Base-by-base conservation (phyloP, 768 basidiomycete species). In the Pleurotus tuber-regium region DNA sequence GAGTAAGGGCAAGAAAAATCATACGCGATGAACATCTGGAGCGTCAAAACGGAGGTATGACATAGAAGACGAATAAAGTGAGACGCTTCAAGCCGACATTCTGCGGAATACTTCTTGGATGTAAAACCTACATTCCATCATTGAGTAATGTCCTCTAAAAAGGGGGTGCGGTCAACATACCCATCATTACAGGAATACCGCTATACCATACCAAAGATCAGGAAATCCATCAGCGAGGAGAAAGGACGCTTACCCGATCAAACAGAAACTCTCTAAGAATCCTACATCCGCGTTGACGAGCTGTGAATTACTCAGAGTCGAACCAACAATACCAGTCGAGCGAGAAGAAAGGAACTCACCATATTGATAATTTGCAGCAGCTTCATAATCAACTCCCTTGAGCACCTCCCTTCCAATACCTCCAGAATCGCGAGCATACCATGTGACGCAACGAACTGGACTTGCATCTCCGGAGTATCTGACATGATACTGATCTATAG, bases 11-110 rank as follows among this genome's bases (percentile, higher is more conserved):
- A 26, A 41, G 35, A 14, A n/a, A 28, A n/a, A 19, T 82, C 92
- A 53, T 63, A 94, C 92, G 93, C 90, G 55, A 98, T 97, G 71
- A 98, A 98, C 96, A 98, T 98, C 63, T 98, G 96, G 31, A 98
- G 71, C 1, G 96, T 99, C 56, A 97, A 69, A 9, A 93, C 86
- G 2, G 96, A 98, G 0, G 93, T 89, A 63, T 93, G 85, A 64
- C 96, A 97, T 21, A 98, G 79, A 11, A 95, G 70, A 23, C 91
- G 86, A 47, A 99, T 91, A 67, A 98, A 98, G 60, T 91, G 86
- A 2, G 97, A 98, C 0, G 95, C 96, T 63, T 98, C 91, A n/a
- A 90, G 68, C 29, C 97, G 84, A 60, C 94, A 97, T 64, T 97
- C 94, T 10, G 89, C 84, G 1, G 94, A 86, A 62, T 91, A 92